Evolutionary conservation across 129 eudicot genomes (phyloP).

Genomic region (Tanacetum coccineum): DNA sequence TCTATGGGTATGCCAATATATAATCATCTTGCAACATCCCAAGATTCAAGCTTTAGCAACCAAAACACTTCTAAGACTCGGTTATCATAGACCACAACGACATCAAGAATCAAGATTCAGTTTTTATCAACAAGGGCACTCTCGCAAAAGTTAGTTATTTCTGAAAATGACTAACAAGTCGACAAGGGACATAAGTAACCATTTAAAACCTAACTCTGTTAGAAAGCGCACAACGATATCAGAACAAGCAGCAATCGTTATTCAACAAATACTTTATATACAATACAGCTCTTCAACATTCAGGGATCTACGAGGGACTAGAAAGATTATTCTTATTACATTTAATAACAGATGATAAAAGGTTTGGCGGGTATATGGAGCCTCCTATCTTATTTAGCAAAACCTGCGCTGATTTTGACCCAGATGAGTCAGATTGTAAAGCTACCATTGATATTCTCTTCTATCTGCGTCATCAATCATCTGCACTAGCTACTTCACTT

Average conservation of each 20-base stretch:
- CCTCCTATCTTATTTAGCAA: conserved; percentile 35
- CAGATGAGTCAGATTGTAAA: conserved; percentile 27
- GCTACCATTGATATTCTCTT: conserved; percentile 22
- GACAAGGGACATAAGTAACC: too few species aligned
- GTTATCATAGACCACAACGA: too few species aligned
- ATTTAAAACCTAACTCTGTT: background rate
- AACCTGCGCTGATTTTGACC: conserved; percentile 25
- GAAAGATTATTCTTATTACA: conserved; percentile 18
- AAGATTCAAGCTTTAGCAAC: background rate
- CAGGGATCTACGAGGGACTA: conserved; percentile 14
- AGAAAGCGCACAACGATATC: background rate
- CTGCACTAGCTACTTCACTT: conserved; percentile 21
- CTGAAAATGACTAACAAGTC: too few species aligned
- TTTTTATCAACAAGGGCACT: too few species aligned
- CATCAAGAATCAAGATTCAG: background rate
- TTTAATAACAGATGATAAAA: conserved; percentile 16
- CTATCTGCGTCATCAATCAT: conserved; percentile 10
- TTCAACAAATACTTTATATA: conserved; percentile 32
- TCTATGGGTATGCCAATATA: background rate
- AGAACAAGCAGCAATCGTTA: background rate
- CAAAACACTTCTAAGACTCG: background rate
- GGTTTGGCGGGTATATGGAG: conserved; percentile 16
- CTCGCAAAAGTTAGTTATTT: too few species aligned
- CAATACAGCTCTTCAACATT: conserved; percentile 9
- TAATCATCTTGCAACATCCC: conserved; percentile 6